Percentiles rank a stretch among this genome's conserved stretches.
phyloP scores from a whole-genome alignment of 768 basidiomycete species.

The Cytidiella melzeri region DNA sequence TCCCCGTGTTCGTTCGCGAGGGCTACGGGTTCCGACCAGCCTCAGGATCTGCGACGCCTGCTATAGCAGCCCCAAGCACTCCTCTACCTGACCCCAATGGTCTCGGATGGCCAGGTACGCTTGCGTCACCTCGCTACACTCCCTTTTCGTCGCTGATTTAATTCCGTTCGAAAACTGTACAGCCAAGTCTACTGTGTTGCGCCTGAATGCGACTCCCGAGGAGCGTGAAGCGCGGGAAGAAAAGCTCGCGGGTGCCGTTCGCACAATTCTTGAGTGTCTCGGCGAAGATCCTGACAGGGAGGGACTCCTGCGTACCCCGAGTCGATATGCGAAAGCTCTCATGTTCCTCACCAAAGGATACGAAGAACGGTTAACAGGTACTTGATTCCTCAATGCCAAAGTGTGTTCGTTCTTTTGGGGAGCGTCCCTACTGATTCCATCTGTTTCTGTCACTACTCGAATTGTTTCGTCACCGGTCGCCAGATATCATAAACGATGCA shows the following conservation, averaged over 20 bases:
- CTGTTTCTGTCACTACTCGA: not conserved
- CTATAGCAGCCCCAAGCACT: conserved; percentile 26
- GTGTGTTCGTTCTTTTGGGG: conserved; percentile 10
- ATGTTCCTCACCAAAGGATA: conserved; percentile 99
- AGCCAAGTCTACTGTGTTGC: conserved; percentile 89
- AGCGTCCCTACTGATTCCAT: not conserved
- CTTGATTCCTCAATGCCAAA: conserved; percentile 19
- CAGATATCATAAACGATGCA: conserved; percentile 98
- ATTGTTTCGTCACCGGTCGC: not conserved
- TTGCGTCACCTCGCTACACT: conserved; percentile 2
- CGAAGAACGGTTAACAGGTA: conserved; percentile 89
- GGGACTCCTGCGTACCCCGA: conserved; percentile 86
- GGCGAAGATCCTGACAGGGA: conserved; percentile 97
- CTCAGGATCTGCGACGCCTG: conserved; percentile 40
- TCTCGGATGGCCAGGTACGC: conserved; percentile 87
- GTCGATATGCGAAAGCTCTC: conserved; percentile 92
- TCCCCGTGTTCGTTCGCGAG: conserved; percentile 42
- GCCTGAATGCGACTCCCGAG: conserved; percentile 72
- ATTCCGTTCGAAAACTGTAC: conserved; percentile 13
- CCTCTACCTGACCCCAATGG: conserved; percentile 56
- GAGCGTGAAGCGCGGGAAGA: conserved; percentile 69
- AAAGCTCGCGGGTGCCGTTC: conserved; percentile 77
- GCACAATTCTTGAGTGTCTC: conserved; percentile 92
- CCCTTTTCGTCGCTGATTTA: not conserved
- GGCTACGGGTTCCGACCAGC: conserved; percentile 77